Base-by-base conservation (phyloP, 1,284 basidiomycete genomes). In the Coniferiporia weirii region DNA sequence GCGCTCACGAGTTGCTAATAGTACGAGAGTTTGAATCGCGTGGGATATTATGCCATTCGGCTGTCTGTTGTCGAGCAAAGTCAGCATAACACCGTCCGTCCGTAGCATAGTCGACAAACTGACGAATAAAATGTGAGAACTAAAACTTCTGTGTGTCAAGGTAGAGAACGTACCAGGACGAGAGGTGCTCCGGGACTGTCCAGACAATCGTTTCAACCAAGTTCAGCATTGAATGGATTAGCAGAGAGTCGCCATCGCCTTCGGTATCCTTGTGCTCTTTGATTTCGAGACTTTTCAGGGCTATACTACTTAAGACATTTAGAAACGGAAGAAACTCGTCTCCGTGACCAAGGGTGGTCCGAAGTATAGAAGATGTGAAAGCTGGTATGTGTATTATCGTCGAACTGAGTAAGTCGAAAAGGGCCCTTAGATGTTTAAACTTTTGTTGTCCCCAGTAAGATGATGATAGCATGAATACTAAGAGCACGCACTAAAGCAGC, bases 181-280 rank as follows among this genome's bases (percentile, higher is more conserved):
- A 72, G 9, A 72, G 63, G 20, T 80, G 76, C 7, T 77, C 74
- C 0, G 78, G 72, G 34, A 73, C 68, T 58, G 74, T 75, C 75
- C 79, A 81, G 56, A 76, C 76, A 22, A 89, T 64, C 0, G 76
- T 73, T 64, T 87, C 82, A 9, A 87, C 68, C 13, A 89, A 69
- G 8, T 71, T 71, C 1, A 87, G 59, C 0, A 72, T 66, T 63
- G 80, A 78, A 52, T 64, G 66, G 32, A 72, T 76, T 27, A 85
- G 70, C 19, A 62, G 13, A n/a, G 13, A 7, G 17, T 61, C 54
- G 1, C 62, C 55, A 20, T 61, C 54, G 3, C 66, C 66, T 8
- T 62, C 61, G 27, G 64, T 70, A 17, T 64, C 46, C 34, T 36
- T 34, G 10, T n/a, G 15, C 17, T 67, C 65, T 32, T 70, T 73